Base-by-base conservation (phyloP, 2,329 filamentous ascomycete species). In the Phialophora macrospora region DNA sequence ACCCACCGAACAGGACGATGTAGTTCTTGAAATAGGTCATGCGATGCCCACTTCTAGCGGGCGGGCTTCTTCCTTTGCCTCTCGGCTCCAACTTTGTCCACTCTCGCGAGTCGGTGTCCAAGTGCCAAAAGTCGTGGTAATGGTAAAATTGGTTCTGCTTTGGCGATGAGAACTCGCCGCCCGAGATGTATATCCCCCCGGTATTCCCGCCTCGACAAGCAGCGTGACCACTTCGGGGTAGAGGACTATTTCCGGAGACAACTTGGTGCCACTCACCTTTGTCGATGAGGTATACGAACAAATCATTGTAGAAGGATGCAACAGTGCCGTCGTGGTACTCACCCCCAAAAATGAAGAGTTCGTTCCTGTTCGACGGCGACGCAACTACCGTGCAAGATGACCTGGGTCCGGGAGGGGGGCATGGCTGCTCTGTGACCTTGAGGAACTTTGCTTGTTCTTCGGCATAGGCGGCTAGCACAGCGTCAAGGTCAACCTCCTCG, bases 121-220 rank as follows among this genome's bases (percentile, higher is more conserved):
- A 85, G 57, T 90, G 85, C 94, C 95, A 99, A 77, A 99, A 98
- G 80, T 98, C 95, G 74, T 96, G 97, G 81, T 99, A 99, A 79
- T 99, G 95, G 77, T 99, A 97, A 75, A 99, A 99, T 0, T 94
- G 98, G 3, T 95, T 95, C 79, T 98, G 95, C 76, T 97, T 98
- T 1, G 95, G 95, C 30, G 90, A 94, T 64, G 91, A 96, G 77
- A 99, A 99, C 79, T 99, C 95, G 67, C 81, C 95, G 70, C 95
- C 95, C 74, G 98, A 98, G 17, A 99, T 81, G 77, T 96, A 99
- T 60, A 98, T 86, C 38, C 90, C 88, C 68, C 90, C 90, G 17
- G 89, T 86, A 78, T 97, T 97, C 55, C 90, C 91, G 64, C 91
- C 93, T 65, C 93, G 87, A 73, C 92, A 96, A 92, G 93, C 97